Conservation (phyloP, 768 basidiomycete genomes). For the Boletellus ananas region DNA sequence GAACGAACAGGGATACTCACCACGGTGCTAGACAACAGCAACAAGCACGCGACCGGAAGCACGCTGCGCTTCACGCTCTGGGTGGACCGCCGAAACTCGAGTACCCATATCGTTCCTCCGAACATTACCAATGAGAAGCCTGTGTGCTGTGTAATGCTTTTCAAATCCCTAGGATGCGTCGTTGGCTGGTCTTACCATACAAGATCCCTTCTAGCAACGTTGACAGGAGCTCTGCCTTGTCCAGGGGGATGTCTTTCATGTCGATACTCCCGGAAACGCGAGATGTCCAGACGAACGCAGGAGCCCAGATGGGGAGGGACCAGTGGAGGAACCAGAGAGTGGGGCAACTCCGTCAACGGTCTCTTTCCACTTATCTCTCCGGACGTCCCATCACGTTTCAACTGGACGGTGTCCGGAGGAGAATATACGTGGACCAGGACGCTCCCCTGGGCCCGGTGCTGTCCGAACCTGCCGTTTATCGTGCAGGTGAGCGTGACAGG, state of each 20-base stretch:
- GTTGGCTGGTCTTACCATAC: constrained; percentile 6
- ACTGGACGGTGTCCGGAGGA: neutral
- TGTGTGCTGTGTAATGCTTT: constrained; percentile 1
- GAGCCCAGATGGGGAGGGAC: neutral
- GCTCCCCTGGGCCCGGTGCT: neutral
- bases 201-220: constrained; percentile 11
- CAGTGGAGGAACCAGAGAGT: neutral
- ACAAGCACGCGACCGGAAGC: constrained; percentile 16
- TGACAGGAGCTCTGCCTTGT: constrained; percentile 4
- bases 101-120: constrained; percentile 24
- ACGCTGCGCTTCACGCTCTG: constrained; percentile 14
- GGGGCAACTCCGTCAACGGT: neutral
- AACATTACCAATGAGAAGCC: constrained; percentile 36
- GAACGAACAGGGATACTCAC: constrained; percentile 10
- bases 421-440: neutral
- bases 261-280: neutral
- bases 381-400: neutral
- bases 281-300: too few species aligned
- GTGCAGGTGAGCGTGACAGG: too few species aligned
- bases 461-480: neutral
- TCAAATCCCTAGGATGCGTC: neutral
- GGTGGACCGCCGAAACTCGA: constrained; percentile 9
- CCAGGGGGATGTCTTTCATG: neutral
- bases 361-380: neutral
- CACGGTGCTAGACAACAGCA: constrained; percentile 25